A percentile compares a stretch with the other conserved stretches of the same genome.
These are phyloP conservation scores for Arctostaphylos glauca DNA, from an alignment of 148 eudicot genomes.

Conservation along the genomic window DNA sequence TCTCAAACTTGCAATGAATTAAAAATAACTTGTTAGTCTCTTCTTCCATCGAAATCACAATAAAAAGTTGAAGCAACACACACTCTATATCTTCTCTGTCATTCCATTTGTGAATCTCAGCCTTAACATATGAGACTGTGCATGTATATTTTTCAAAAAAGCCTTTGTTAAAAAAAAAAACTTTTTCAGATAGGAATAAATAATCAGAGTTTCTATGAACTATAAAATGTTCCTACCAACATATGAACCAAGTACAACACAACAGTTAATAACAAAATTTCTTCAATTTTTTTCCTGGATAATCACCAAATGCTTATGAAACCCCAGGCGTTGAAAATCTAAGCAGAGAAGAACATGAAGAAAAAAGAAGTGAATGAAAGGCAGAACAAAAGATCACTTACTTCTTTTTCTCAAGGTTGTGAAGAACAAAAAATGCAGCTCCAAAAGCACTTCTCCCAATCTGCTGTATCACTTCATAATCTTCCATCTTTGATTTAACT, in stretches of 20 bases:
- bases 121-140: no score
- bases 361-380: neutral
- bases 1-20: no score
- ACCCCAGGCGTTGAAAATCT: neutral
- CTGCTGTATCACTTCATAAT: constrained; percentile 74
- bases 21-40: no score
- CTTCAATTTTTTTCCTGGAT: neutral
- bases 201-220: neutral
- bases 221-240: neutral
- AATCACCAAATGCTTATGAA: neutral
- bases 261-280: neutral
- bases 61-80: no score
- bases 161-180: no score
- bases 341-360: neutral
- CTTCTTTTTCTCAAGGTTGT: constrained; percentile 63
- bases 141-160: no score
- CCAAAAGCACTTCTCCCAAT: constrained; percentile 82
- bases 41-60: no score
- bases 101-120: no score
- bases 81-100: no score
- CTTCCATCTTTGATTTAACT: constrained; percentile 62
- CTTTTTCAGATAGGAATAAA: neutral
- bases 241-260: neutral
- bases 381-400: constrained; percentile 27
- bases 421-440: constrained; percentile 64